Evolutionary conservation across 129 eudicot genomes (phyloP).

Genomic region (Solidago caesia): DNA sequence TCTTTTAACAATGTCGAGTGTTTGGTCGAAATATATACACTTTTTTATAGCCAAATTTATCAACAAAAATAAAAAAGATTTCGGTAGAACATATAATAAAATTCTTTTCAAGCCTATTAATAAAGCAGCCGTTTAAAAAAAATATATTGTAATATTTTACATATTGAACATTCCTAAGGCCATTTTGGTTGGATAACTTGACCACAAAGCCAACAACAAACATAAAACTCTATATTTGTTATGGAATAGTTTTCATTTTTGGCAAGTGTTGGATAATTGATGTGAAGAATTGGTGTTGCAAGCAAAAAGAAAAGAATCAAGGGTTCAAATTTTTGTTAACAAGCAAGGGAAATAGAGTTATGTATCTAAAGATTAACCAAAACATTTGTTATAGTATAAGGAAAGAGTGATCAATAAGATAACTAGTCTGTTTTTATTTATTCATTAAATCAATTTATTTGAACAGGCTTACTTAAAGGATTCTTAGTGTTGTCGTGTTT

Average conservation of each 20-base stretch:
- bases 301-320: slow-evolving; percentile 31
- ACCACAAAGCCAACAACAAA: background rate
- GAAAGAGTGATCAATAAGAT: background rate
- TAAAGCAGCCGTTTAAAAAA: too few species aligned
- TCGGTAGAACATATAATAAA: too few species aligned
- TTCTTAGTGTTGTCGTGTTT: background rate
- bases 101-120: too few species aligned
- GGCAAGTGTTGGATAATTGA: slow-evolving; percentile 16
- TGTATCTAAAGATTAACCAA: background rate
- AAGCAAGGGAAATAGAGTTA: slow-evolving; percentile 22
- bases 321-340: slow-evolving; percentile 5
- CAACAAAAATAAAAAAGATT: too few species aligned
- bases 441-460: background rate
- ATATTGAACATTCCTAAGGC: background rate
- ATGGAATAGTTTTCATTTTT: slow-evolving; percentile 5
- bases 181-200: background rate
- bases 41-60: too few species aligned
- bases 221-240: background rate
- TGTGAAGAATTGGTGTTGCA: slow-evolving; percentile 16
- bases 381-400: background rate
- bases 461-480: background rate
- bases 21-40: too few species aligned
- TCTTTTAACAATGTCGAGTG: too few species aligned
- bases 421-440: background rate
- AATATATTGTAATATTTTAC: too few species aligned